phyloP scores from a whole-genome alignment of 169 alveolate species.

The Plasmodium gonderi region DNA sequence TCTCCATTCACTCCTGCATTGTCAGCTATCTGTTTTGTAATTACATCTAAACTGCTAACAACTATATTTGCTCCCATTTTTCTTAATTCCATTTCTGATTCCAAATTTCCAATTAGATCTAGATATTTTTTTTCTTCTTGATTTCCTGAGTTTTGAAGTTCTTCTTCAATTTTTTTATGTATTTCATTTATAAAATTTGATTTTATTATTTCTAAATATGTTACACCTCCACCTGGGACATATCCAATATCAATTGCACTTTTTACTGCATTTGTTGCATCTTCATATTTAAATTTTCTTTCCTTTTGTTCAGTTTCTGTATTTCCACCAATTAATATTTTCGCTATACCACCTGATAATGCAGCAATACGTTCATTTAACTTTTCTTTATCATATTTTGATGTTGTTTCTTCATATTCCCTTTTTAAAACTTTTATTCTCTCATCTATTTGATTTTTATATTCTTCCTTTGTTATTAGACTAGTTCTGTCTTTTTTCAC shows the following conservation, averaged over 20 bases:
- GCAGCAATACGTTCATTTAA: constrained; percentile 91
- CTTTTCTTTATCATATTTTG: constrained; percentile 88
- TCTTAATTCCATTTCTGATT: constrained; percentile 88
- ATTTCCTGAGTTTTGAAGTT: constrained; percentile 25
- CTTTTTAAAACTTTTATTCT: constrained; percentile 71
- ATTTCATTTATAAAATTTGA: constrained; percentile 82
- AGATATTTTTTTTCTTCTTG: constrained; percentile 59
- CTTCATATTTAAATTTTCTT: constrained; percentile 88
- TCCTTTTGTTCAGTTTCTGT: constrained; percentile 92
- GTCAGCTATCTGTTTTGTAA: constrained; percentile 89
- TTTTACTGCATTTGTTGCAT: constrained; percentile 90
- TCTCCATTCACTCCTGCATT: constrained; percentile 90
- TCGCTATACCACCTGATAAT: constrained; percentile 91
- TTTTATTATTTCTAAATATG: constrained; percentile 86
- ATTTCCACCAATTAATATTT: constrained; percentile 89
- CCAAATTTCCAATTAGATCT: constrained; percentile 84
- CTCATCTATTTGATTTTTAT: constrained; percentile 75
- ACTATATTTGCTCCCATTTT: constrained; percentile 90
- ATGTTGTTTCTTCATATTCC: constrained; percentile 86
- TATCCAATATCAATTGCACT: constrained; percentile 92
- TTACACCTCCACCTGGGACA: constrained; percentile 94
- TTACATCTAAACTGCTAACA: constrained; percentile 86
- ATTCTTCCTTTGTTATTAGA: constrained; percentile 85
- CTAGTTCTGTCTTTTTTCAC: constrained; percentile 91
- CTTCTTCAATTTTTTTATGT: constrained; percentile 80